Conservation (phyloP, 768 basidiomycete genomes). For the Leucogyrophana mollusca region DNA sequence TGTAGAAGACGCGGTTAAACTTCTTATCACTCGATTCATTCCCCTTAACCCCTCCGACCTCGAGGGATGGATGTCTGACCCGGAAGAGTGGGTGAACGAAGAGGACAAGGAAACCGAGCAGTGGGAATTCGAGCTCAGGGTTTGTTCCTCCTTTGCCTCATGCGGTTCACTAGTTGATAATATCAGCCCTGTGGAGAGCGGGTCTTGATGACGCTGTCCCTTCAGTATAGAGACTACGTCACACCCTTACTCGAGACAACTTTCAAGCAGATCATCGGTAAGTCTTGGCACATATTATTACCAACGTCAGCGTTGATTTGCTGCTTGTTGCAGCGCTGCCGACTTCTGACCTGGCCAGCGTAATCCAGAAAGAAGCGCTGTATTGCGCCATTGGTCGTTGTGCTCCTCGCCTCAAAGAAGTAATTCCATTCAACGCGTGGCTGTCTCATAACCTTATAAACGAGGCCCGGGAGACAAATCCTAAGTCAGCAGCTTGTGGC, state of each 20-base stretch:
- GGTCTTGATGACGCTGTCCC: slow-evolving; percentile 78
- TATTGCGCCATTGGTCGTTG: slow-evolving; percentile 92
- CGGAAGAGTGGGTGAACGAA: slow-evolving; percentile 91
- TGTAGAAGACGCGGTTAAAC: slow-evolving; percentile 67
- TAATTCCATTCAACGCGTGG: slow-evolving; percentile 72
- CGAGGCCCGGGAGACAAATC: slow-evolving; percentile 60
- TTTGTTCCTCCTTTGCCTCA: slow-evolving; percentile 35
- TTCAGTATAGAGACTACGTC: slow-evolving; percentile 68
- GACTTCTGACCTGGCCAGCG: slow-evolving; percentile 50
- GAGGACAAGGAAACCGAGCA: slow-evolving; percentile 89
- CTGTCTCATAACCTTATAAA: slow-evolving; percentile 54
- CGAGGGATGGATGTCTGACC: slow-evolving; percentile 81
- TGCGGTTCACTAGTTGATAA: neutral
- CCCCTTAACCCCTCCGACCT: slow-evolving; percentile 81
- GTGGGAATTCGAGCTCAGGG: slow-evolving; percentile 92
- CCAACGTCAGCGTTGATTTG: neutral
- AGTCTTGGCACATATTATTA: slow-evolving; percentile 13
- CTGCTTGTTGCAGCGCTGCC: slow-evolving; percentile 36
- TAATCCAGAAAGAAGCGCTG: slow-evolving; percentile 81
- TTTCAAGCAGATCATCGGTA: slow-evolving; percentile 64
- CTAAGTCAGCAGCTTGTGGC: slow-evolving; percentile 62
- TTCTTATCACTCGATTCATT: slow-evolving; percentile 83
- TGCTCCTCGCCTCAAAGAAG: slow-evolving; percentile 55
- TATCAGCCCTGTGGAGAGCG: slow-evolving; percentile 87
- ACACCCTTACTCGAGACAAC: slow-evolving; percentile 60